These are phyloP conservation scores for Canna indica DNA, from an alignment of 176 grass and related monocot genomes.

Conservation along the genomic window DNA sequence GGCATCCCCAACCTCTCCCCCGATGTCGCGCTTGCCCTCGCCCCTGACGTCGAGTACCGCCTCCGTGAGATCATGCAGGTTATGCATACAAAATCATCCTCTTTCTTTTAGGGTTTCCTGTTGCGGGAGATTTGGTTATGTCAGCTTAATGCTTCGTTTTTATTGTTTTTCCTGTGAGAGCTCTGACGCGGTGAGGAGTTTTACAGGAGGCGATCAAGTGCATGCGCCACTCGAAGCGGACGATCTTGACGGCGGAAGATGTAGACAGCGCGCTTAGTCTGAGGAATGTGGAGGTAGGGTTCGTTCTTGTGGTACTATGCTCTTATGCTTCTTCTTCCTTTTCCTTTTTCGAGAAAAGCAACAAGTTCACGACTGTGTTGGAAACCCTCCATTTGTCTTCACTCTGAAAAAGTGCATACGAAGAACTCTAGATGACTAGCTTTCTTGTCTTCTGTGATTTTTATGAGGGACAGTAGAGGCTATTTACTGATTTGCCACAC, in stretches of 20 bases:
- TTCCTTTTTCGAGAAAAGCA: neutral
- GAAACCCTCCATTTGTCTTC: no score
- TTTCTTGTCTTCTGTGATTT: no score
- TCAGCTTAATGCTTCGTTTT: neutral
- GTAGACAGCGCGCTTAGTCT: slow-evolving; percentile 86
- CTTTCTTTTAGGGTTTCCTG: neutral
- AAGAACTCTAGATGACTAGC: no score
- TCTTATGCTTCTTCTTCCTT: neutral
- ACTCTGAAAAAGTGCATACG: no score
- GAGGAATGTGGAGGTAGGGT: slow-evolving; percentile 77
- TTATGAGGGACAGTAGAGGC: no score
- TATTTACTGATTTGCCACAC: no score
- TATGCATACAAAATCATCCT: neutral
- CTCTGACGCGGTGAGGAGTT: neutral
- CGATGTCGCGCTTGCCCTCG: slow-evolving; percentile 64
- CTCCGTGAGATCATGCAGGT: slow-evolving; percentile 98
- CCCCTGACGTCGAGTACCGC: slow-evolving; percentile 82
- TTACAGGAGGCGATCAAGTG: slow-evolving; percentile 87
- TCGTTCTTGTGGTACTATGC: neutral
- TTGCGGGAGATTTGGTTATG: neutral
- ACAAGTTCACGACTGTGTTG: neutral
- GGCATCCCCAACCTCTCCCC: slow-evolving; percentile 59
- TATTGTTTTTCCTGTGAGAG: slow-evolving; percentile 5
- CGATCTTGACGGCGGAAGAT: slow-evolving; percentile 62
- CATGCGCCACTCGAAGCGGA: slow-evolving; percentile 87